Evolutionary conservation across 192 early-diverging fungal genomes (phyloP).

Genomic region (Coemansia sp.): DNA sequence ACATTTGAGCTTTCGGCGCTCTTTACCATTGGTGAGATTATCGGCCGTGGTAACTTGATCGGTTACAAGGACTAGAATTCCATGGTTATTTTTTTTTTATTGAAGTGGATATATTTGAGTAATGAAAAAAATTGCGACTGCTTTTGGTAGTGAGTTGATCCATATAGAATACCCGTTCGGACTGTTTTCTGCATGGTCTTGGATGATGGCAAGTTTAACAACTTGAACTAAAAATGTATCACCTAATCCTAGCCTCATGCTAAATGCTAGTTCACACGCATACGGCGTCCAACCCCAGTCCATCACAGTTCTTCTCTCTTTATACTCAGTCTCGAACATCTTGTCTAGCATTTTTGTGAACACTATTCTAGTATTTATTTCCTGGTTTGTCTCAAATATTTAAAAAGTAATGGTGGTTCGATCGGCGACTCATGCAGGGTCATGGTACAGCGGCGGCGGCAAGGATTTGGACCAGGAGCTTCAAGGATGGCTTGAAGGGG

Average conservation of each 20-base stretch:
- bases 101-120: neutral
- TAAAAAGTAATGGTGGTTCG: slow-evolving; percentile 20
- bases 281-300: neutral
- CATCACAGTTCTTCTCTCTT: neutral
- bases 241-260: neutral
- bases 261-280: neutral
- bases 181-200: neutral
- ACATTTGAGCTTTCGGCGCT: slow-evolving; percentile 52
- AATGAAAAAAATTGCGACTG: neutral
- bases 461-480: slow-evolving; percentile 30
- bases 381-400: neutral
- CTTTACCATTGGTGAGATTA: slow-evolving; percentile 47
- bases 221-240: too few species aligned
- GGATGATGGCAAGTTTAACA: too few species aligned
- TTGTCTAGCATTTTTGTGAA: neutral
- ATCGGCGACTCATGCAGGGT: slow-evolving; percentile 65
- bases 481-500: slow-evolving; percentile 34
- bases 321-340: neutral
- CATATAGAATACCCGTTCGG: neutral
- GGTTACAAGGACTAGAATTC: slow-evolving; percentile 44
- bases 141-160: neutral
- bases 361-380: neutral
- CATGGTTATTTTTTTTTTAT: neutral
- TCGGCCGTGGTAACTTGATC: slow-evolving; percentile 50
- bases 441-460: slow-evolving; percentile 64